phyloP scores from a whole-genome alignment of 2,329 filamentous ascomycete genomes.

The Ophiognomonia clavigignenti-juglandacearum region DNA sequence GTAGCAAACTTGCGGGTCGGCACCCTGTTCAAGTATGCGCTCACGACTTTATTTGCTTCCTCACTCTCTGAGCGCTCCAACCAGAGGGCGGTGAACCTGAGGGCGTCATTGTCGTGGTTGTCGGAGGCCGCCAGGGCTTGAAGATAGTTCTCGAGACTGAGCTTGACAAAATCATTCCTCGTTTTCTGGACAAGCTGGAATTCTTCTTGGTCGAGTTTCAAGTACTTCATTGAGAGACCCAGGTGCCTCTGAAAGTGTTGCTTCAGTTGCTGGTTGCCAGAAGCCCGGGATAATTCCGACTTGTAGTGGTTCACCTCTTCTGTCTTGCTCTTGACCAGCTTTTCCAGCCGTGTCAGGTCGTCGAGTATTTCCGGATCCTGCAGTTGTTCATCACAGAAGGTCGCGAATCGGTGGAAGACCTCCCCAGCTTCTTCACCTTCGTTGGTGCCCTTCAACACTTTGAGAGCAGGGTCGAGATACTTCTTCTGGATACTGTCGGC shows the following conservation, averaged over 20 bases:
- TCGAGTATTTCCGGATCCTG: slow-evolving; percentile 81
- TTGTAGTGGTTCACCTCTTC: slow-evolving; percentile 58
- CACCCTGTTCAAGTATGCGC: slow-evolving; percentile 64
- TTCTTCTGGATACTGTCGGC: slow-evolving; percentile 84
- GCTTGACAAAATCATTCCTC: slow-evolving; percentile 76
- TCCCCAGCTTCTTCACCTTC: slow-evolving; percentile 72
- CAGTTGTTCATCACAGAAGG: slow-evolving; percentile 91
- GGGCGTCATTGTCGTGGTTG: slow-evolving; percentile 79
- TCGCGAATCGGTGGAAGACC: slow-evolving; percentile 91
- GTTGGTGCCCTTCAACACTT: slow-evolving; percentile 65
- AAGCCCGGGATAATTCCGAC: not conserved
- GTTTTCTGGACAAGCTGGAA: slow-evolving; percentile 72
- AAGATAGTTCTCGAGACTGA: slow-evolving; percentile 91
- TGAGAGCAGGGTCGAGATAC: slow-evolving; percentile 80
- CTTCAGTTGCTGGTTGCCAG: slow-evolving; percentile 54
- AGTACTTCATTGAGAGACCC: slow-evolving; percentile 77
- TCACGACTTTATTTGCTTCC: slow-evolving; percentile 72
- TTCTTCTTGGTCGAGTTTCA: slow-evolving; percentile 85
- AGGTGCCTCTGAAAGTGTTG: slow-evolving; percentile 58
- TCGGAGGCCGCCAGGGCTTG: slow-evolving; percentile 81
- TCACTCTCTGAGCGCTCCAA: slow-evolving; percentile 76
- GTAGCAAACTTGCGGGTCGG: slow-evolving; percentile 88
- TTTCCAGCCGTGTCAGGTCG: slow-evolving; percentile 76
- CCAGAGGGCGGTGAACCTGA: slow-evolving; percentile 93
- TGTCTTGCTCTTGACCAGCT: slow-evolving; percentile 72